phyloP scores from a whole-genome alignment of 208 protist species.

The Wallacemonas rigidus region DNA sequence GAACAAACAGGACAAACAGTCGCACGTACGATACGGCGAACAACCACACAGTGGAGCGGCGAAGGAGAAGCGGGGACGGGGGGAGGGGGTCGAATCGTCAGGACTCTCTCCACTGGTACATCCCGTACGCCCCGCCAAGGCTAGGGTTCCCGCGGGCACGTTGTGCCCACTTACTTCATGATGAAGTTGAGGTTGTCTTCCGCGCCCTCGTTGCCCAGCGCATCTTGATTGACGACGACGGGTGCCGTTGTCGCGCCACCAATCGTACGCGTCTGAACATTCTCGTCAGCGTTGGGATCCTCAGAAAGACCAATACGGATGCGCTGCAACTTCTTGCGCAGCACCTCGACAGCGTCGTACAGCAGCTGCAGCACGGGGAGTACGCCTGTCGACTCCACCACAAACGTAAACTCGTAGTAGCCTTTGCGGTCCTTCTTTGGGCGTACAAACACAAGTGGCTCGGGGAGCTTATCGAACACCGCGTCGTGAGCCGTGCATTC shows the following conservation, averaged over 20 bases:
- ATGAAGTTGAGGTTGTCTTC: slow-evolving; percentile 89
- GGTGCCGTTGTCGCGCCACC: slow-evolving; percentile 83
- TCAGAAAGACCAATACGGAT: slow-evolving; percentile 69
- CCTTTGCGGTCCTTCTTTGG: slow-evolving; percentile 68
- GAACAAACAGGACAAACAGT: too few species aligned
- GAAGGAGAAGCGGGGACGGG: not conserved
- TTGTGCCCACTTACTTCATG: slow-evolving; percentile 53
- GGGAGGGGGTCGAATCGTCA: too few species aligned
- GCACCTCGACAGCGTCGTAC: slow-evolving; percentile 78
- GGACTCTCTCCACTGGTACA: too few species aligned
- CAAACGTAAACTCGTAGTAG: slow-evolving; percentile 91
- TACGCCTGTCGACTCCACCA: slow-evolving; percentile 91
- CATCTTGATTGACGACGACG: slow-evolving; percentile 84
- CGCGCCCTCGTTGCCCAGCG: slow-evolving; percentile 56
- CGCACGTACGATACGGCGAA: too few species aligned
- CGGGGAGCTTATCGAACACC: slow-evolving; percentile 70
- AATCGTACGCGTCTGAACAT: slow-evolving; percentile 71
- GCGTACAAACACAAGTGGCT: slow-evolving; percentile 88
- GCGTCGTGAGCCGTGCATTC: slow-evolving; percentile 90
- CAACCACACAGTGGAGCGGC: not conserved
- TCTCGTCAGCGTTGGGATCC: slow-evolving; percentile 64
- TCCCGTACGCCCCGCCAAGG: too few species aligned
- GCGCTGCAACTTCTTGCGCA: slow-evolving; percentile 79
- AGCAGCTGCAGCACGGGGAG: slow-evolving; percentile 87
- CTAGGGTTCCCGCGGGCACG: too few species aligned